Conservation (phyloP, 2,329 filamentous ascomycete genomes). For the Fusarium subglutinans region DNA sequence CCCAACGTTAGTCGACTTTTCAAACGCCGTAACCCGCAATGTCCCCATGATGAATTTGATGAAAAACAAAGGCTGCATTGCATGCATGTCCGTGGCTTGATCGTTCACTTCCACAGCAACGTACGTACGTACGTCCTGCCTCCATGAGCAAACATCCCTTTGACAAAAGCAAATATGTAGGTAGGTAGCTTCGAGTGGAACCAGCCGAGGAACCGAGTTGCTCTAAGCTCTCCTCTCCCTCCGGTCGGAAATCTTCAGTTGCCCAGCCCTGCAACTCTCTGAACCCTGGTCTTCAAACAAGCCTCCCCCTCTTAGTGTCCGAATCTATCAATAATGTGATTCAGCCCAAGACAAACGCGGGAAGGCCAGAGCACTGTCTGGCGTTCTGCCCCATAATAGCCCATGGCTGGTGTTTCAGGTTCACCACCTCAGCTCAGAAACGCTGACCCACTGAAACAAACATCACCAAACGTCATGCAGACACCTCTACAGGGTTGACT, state of each 20-base stretch:
- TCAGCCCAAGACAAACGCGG: conserved; percentile 24
- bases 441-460: conserved; percentile 37
- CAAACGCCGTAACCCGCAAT: conserved; percentile 38
- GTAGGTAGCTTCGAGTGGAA: background rate
- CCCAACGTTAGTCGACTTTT: conserved; percentile 29
- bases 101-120: conserved; percentile 2
- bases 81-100: conserved; percentile 6
- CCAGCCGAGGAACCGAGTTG: background rate
- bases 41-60: conserved; percentile 27
- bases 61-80: conserved; percentile 36
- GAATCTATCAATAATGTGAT: conserved; percentile 18
- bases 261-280: conserved; percentile 12
- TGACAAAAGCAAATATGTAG: conserved; percentile 11
- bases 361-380: conserved; percentile 20
- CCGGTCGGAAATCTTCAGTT: background rate
- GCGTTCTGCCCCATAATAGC: conserved; percentile 36
- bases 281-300: conserved; percentile 31
- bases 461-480: conserved; percentile 38
- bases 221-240: background rate
- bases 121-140: background rate
- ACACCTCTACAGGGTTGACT: background rate
- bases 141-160: background rate
- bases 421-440: conserved; percentile 32
- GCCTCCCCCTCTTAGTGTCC: conserved; percentile 22
- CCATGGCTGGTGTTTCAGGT: conserved; percentile 37